Evolutionary conservation across 1,139 yeast species (phyloP).

Genomic region (Hemisphaericaspora subhashii): DNA sequence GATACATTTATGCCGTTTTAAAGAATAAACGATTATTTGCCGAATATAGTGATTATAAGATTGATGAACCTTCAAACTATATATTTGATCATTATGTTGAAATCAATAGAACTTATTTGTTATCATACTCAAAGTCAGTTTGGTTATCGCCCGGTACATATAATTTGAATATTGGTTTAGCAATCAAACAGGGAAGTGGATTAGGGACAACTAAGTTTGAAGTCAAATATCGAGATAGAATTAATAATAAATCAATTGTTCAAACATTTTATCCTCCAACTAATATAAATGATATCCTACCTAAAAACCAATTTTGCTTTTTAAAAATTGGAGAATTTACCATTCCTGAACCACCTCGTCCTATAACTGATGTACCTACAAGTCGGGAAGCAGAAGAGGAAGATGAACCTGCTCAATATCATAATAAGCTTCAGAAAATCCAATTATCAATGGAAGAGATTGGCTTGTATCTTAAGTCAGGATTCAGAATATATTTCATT

Average conservation of each 20-base stretch:
- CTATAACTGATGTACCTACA: background rate
- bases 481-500: constrained; percentile 57
- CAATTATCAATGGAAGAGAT: constrained; percentile 59
- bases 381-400: constrained; percentile 5
- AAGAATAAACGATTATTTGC: constrained; percentile 55
- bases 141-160: constrained; percentile 55
- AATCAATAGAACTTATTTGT: constrained; percentile 48
- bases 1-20: constrained; percentile 49
- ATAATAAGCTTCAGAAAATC: constrained; percentile 36
- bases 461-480: constrained; percentile 55
- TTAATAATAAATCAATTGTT: constrained; percentile 19
- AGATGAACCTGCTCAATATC: constrained; percentile 10
- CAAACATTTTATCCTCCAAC: constrained; percentile 56
- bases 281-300: constrained; percentile 57
- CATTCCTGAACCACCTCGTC: constrained; percentile 16
- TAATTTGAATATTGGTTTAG: constrained; percentile 51
- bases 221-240: constrained; percentile 29
- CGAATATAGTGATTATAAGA: constrained; percentile 49
- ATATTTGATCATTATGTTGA: constrained; percentile 46
- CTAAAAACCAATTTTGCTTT: constrained; percentile 51
- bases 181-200: constrained; percentile 55
- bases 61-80: constrained; percentile 51
- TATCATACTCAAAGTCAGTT: constrained; percentile 47
- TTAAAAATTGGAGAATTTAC: constrained; percentile 53
- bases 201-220: constrained; percentile 61